Base-by-base conservation (phyloP, 2,329 filamentous ascomycete species). In the Arthroderma uncinatum region DNA sequence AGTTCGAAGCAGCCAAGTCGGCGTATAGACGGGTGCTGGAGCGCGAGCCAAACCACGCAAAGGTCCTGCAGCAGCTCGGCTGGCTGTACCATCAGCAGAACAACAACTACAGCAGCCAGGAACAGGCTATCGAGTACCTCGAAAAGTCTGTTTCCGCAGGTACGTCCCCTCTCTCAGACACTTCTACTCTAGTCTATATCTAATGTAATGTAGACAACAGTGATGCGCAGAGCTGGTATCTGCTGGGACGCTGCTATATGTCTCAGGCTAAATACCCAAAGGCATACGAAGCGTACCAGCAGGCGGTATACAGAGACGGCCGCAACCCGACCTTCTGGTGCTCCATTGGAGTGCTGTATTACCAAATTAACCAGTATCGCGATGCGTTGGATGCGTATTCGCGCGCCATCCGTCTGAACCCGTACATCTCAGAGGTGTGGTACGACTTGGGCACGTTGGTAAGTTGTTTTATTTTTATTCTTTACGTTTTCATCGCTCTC, bases 301-400 rank as follows among this genome's bases (percentile, higher is more conserved):
- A 98, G 76, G 93, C 93, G 2, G 93, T 98, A 39, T 98, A 98
- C 70, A 89, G 93, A 58, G 93, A 98, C 70, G 93, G 93, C 34
- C 86, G 93, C 64, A 97, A 97, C 70, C 93, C 93, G 16, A 97
- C 93, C 1, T 98, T 97, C 77, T 98, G 93, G 93, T 97, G 93
- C 77, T 97, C 92, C 8, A 98, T 98, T 69, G 93, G 93, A 70
- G 93, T 98, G 14, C 80, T 98, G 59, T 98, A 98, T 73, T 98
- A 97, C 75, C 93, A 97, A 74, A 98, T 98, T 77, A 98, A 97
- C 74, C 93, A 98, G 76, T 98, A 98, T 74, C 85, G 93, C 59
- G 93, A 98, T 77, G 93, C 93, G 2, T 81, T 98, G 55, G 93
- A 98, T 76, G 93, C 93, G 39, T 98, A 97, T 74, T 96, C 91